Conservation (phyloP, 2,329 filamentous ascomycete genomes). For the Clarireedia sp. region DNA sequence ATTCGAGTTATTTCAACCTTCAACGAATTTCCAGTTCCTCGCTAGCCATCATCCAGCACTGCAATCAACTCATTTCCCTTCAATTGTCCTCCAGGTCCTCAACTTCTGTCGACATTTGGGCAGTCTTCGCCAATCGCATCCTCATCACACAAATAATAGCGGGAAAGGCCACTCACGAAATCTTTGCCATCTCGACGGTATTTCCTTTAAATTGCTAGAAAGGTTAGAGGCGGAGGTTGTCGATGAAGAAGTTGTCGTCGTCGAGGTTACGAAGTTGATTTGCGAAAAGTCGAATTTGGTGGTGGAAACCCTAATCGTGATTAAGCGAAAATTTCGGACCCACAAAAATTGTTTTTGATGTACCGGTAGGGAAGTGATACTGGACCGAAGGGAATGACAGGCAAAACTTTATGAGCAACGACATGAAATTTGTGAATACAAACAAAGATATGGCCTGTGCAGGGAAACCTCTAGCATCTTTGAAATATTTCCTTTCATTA, state of each 20-base stretch:
- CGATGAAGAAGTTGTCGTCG: slow-evolving; percentile 13
- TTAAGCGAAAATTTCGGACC: slow-evolving; percentile 21
- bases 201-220: slow-evolving; percentile 26
- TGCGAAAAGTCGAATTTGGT: slow-evolving; percentile 14
- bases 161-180: slow-evolving; percentile 44
- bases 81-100: neutral
- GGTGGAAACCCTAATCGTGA: slow-evolving; percentile 24
- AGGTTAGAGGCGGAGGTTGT: slow-evolving; percentile 22
- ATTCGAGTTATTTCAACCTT: neutral
- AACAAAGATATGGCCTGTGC: too few relatives aligned
- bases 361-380: neutral
- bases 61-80: neutral
- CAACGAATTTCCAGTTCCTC: neutral
- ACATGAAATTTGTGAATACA: too few relatives aligned
- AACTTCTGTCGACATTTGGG: neutral
- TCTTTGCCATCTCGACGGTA: slow-evolving; percentile 54
- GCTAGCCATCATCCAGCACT: neutral
- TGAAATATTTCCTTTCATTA: too few relatives aligned
- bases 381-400: too few relatives aligned
- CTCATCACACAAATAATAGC: slow-evolving; percentile 4
- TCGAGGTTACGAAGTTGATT: slow-evolving; percentile 13
- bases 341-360: neutral
- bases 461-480: too few relatives aligned
- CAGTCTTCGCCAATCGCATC: neutral
- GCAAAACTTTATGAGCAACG: too few relatives aligned